Percentiles rank a stretch among this genome's conserved stretches.
These are phyloP conservation scores for Linanthus parryae DNA, from an alignment of 148 eudicot genomes.

Conservation along the genomic window DNA sequence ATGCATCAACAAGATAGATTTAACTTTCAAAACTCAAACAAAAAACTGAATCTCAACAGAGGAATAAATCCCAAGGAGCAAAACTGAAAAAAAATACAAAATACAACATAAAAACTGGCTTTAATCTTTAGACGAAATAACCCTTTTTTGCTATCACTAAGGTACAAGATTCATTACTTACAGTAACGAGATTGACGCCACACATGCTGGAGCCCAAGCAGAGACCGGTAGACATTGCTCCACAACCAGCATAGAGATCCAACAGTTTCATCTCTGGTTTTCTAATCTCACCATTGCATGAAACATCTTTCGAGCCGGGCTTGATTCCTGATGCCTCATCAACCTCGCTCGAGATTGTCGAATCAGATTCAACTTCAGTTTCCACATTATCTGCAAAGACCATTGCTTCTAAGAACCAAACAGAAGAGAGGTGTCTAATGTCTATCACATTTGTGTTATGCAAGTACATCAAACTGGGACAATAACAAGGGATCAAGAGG, in stretches of 20 bases:
- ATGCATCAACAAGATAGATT: neutral
- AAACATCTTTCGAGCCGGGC: slow-evolving; percentile 14
- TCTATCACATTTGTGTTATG: too few relatives aligned
- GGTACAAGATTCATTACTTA: slow-evolving; percentile 20
- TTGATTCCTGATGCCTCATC: too few relatives aligned
- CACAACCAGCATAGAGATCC: slow-evolving; percentile 70
- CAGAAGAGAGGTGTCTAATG: too few relatives aligned
- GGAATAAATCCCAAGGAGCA: neutral
- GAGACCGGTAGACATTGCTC: slow-evolving; percentile 81
- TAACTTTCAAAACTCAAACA: neutral
- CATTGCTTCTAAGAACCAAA: too few relatives aligned
- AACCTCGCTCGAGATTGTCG: too few relatives aligned
- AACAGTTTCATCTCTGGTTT: slow-evolving; percentile 30
- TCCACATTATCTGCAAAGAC: too few relatives aligned
- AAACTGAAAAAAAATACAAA: neutral
- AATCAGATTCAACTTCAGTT: too few relatives aligned
- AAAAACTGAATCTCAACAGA: neutral
- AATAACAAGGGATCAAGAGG: too few relatives aligned
- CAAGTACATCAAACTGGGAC: too few relatives aligned
- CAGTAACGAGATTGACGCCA: slow-evolving; percentile 64
- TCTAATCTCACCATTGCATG: slow-evolving; percentile 3
- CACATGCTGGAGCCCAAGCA: slow-evolving; percentile 54
- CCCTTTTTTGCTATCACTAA: neutral
- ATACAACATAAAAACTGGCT: too few relatives aligned
- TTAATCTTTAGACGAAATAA: neutral